Conservation (phyloP, 2,329 filamentous ascomycete genomes). For the Graphiopsis chlorocephala region DNA sequence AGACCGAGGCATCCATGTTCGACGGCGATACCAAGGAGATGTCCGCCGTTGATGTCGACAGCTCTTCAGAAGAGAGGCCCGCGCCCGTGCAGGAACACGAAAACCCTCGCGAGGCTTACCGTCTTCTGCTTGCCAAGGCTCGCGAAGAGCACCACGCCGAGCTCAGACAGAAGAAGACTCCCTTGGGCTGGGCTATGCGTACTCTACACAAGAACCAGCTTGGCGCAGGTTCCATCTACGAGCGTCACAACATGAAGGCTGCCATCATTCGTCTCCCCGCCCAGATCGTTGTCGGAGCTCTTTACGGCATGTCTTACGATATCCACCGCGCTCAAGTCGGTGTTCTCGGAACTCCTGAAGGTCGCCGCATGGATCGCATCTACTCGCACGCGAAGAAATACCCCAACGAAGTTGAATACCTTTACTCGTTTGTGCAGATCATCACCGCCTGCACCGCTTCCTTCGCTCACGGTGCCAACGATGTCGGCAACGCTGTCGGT, state of each 20-base stretch:
- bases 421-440: constrained; percentile 65
- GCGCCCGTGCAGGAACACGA: constrained; percentile 28
- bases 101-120: constrained; percentile 49
- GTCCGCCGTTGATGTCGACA: constrained; percentile 8
- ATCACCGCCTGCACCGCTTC: constrained; percentile 69
- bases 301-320: constrained; percentile 79
- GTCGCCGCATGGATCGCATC: constrained; percentile 62
- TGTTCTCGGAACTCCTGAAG: constrained; percentile 69
- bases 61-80: constrained; percentile 1
- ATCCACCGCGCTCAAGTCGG: constrained; percentile 75
- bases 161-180: constrained; percentile 61
- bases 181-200: constrained; percentile 82
- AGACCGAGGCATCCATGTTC: constrained; percentile 26
- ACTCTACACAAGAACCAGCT: constrained; percentile 72
- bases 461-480: constrained; percentile 69
- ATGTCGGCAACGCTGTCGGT: constrained; percentile 62
- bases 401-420: constrained; percentile 61
- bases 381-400: constrained; percentile 58
- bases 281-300: constrained; percentile 57
- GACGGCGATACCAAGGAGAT: constrained; percentile 14
- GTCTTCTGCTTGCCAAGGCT: constrained; percentile 58
- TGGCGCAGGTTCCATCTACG: constrained; percentile 72
- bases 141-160: constrained; percentile 60
- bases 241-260: constrained; percentile 66
- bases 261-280: constrained; percentile 66